Percentiles rank a stretch among this genome's conserved stretches.
phyloP scores from a whole-genome alignment of 768 basidiomycete species.

The Cantharellus cinnabarinus region DNA sequence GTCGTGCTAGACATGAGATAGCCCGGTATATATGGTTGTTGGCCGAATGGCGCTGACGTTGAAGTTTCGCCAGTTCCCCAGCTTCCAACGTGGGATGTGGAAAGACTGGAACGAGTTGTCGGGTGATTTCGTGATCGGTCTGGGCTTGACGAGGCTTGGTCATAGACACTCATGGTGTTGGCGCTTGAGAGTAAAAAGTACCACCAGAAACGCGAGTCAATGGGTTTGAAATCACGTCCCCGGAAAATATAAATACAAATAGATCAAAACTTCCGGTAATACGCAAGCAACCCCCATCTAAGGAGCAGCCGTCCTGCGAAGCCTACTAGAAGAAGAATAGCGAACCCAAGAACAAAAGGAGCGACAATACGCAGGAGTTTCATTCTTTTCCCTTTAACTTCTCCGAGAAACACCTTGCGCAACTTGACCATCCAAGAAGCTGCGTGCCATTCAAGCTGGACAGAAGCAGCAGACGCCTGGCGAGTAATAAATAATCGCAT shows the following conservation, averaged over 20 bases:
- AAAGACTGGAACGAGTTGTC: not conserved
- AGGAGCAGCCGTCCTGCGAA: not conserved
- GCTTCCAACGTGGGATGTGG: not conserved
- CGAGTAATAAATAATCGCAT: not conserved
- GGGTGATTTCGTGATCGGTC: not conserved
- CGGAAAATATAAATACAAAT: no score
- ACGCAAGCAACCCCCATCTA: not conserved
- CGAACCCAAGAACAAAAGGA: not conserved
- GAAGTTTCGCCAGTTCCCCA: not conserved
- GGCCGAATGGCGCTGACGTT: not conserved
- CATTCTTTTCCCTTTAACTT: not conserved
- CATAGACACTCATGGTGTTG: no score
- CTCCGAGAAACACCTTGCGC: not conserved
- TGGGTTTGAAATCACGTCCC: no score
- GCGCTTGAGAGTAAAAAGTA: no score
- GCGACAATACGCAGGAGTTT: not conserved
- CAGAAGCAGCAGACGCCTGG: not conserved
- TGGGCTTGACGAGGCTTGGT: no score
- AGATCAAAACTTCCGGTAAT: not conserved
- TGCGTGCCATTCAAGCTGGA: not conserved
- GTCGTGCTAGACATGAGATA: conserved; percentile 2
- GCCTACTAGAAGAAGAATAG: not conserved
- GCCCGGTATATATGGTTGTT: conserved; percentile 3
- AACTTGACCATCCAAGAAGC: not conserved
- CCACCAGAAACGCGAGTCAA: no score